A percentile compares a stretch with the other conserved stretches of the same genome.
Conservation (phyloP, 768 basidiomycete species). For the Tephrocybe rancida region DNA sequence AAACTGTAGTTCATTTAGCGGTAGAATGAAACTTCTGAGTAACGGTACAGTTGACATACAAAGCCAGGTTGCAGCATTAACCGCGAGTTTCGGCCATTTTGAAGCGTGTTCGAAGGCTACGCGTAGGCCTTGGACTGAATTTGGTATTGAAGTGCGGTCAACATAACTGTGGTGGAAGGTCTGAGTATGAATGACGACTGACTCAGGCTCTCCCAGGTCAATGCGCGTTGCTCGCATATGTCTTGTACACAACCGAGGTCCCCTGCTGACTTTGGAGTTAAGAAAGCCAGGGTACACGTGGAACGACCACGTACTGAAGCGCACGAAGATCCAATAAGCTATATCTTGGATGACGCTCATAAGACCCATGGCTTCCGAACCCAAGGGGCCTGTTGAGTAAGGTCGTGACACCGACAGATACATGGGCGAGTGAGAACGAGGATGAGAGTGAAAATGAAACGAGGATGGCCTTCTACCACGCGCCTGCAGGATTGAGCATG, state of each 20-base stretch:
- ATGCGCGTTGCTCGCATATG: neutral
- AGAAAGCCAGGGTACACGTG: neutral
- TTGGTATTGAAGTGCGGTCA: neutral
- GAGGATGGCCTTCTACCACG: slow-evolving; percentile 1
- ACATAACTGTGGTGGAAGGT: neutral
- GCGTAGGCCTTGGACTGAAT: slow-evolving; percentile 5
- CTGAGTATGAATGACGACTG: neutral
- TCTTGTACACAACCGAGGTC: neutral
- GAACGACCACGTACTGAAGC: slow-evolving; percentile 8
- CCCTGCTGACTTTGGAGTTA: neutral
- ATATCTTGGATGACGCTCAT: slow-evolving; percentile 3
- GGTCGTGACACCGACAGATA: slow-evolving; percentile 5
- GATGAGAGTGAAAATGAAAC: neutral
- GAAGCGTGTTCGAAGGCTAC: slow-evolving; percentile 16
- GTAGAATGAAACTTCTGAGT: neutral
- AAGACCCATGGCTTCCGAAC: slow-evolving; percentile 4
- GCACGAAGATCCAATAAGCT: slow-evolving; percentile 2
- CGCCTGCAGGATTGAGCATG: slow-evolving; percentile 15
- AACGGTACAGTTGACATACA: slow-evolving; percentile 15
- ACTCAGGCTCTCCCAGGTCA: slow-evolving; percentile 6
- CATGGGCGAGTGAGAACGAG: neutral
- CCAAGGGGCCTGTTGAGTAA: neutral
- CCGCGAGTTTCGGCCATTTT: slow-evolving; percentile 20
- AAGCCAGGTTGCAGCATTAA: slow-evolving; percentile 11
- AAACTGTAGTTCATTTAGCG: slow-evolving; percentile 13